Base-by-base conservation (phyloP, 2,329 filamentous ascomycete genomes). In the Ophiostoma triangulosporum region DNA sequence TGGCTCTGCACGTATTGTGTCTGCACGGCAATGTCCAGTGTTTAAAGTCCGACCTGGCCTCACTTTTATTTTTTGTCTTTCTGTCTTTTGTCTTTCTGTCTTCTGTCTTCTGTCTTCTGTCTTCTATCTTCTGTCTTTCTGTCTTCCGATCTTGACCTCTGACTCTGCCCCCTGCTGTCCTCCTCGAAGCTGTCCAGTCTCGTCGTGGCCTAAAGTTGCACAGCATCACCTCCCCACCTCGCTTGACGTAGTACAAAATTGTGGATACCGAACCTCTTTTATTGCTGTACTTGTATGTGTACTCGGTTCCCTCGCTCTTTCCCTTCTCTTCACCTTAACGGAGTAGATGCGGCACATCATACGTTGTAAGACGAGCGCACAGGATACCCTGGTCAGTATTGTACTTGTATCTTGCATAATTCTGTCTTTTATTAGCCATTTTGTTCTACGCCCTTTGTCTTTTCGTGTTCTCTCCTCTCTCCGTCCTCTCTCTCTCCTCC, bases 281-380 rank as follows among this genome's bases (percentile, higher is more conserved):
- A 7, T 43, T 29, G 33, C 20, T 50, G 31, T 29, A 43, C 11
- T 24, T 20, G 9, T n/a, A n/a, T n/a, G n/a, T n/a, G n/a, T n/a
- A n/a, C n/a, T n/a, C n/a, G 38, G 38, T 43, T 24, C 38, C 38
- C 20, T 43, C 20, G 20, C 15, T 35, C 31, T 26, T 36, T 33
- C 11, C 17, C n/a, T n/a, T n/a, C n/a, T 50, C 12, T 36, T 26
- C 29, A 22, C 27, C 27, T 33, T 20, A n/a, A n/a, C n/a, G n/a
- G n/a, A n/a, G n/a, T n/a, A 32, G 46, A 32, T 33, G 46, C 46
- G 46, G 43, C 26, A 46, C 43, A 46, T 46, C 17, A 46, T 46
- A 46, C 26, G 26, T 46, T 46, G 43, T 46, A n/a, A 46, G 43
- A 46, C 43, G 43, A 46, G 43, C 26, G 43, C 26, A 46, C 43